Evolutionary conservation across 192 early-diverging fungal genomes (phyloP).

Genomic region (Backusella tarrabulga): DNA sequence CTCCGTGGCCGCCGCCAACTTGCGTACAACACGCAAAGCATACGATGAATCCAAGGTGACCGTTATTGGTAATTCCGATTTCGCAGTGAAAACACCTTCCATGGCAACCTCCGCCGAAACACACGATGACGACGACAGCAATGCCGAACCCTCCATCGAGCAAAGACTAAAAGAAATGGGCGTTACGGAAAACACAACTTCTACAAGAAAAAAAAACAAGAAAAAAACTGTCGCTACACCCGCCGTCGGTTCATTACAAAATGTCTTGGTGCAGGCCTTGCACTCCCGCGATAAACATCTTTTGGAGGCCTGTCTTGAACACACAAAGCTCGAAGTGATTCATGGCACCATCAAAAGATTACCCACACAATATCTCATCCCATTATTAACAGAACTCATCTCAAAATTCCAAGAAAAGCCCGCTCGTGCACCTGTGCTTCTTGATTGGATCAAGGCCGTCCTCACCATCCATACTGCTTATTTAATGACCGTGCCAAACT

Average conservation of each 20-base stretch:
- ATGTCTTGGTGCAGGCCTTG: constrained; percentile 53
- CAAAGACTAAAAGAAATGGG: constrained; percentile 43
- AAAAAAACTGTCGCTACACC: constrained; percentile 26
- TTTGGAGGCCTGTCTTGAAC: constrained; percentile 46
- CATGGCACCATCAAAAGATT: constrained; percentile 46
- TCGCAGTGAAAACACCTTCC: constrained; percentile 33
- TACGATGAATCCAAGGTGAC: constrained; percentile 52
- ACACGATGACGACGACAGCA: constrained; percentile 15
- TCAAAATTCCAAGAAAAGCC: constrained; percentile 48
- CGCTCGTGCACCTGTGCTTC: constrained; percentile 39
- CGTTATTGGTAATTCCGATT: constrained; percentile 38
- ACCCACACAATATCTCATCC: constrained; percentile 48
- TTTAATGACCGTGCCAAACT: constrained; percentile 55
- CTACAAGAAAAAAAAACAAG: not conserved
- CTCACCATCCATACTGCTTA: constrained; percentile 52
- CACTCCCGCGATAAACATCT: constrained; percentile 51
- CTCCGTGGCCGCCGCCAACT: constrained; percentile 35
- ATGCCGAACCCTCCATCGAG: constrained; percentile 38
- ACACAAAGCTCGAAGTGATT: constrained; percentile 29
- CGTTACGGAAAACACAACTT: constrained; percentile 27
- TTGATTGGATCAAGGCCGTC: constrained; percentile 54
- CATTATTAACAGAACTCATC: constrained; percentile 48
- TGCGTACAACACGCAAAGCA: constrained; percentile 53
- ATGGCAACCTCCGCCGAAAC: constrained; percentile 19
- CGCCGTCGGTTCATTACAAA: constrained; percentile 49